phyloP scores from a whole-genome alignment of 1,284 basidiomycete species.

The Exobasidium rhododendri region DNA sequence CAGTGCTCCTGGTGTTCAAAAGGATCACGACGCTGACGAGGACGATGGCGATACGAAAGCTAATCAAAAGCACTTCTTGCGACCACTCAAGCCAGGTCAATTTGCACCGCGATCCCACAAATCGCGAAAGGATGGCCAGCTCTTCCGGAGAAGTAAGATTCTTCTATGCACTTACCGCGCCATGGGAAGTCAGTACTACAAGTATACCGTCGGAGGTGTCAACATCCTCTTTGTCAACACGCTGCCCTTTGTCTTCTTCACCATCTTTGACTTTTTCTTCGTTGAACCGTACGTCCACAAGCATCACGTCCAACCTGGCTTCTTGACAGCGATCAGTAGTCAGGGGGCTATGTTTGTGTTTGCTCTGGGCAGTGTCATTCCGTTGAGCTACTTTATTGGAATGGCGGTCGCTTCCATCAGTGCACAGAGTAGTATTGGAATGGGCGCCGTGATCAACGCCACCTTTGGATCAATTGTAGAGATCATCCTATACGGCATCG shows the following conservation, averaged over 20 bases:
- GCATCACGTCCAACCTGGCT: conserved; percentile 60
- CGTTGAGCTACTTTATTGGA: conserved; percentile 96
- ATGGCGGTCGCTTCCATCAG: conserved; percentile 99
- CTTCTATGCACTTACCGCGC: conserved; percentile 93
- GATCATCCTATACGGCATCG: conserved; percentile 87
- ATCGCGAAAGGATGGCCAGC: conserved; percentile 58
- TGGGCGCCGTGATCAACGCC: conserved; percentile 99
- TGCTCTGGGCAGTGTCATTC: conserved; percentile 86
- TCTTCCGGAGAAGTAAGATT: conserved; percentile 63
- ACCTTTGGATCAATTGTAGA: conserved; percentile 98
- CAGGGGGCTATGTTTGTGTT: conserved; percentile 79
- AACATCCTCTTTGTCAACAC: conserved; percentile 99
- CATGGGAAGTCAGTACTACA: conserved; percentile 89
- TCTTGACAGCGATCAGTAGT: conserved; percentile 70
- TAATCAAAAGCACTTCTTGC: conserved; percentile 27
- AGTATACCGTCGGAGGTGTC: conserved; percentile 97
- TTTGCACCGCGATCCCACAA: conserved; percentile 54
- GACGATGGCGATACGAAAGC: conserved; percentile 45
- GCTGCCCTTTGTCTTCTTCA: conserved; percentile 87
- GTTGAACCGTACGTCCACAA: conserved; percentile 70
- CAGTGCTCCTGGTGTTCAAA: conserved; percentile 47
- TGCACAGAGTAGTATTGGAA: conserved; percentile 95
- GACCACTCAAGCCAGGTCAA: conserved; percentile 55
- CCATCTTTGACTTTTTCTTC: conserved; percentile 86
- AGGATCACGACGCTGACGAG: conserved; percentile 29